Evolutionary conservation across 352 stramenopile genomes (phyloP).

Genomic region (Phytophthora podocarpi): DNA sequence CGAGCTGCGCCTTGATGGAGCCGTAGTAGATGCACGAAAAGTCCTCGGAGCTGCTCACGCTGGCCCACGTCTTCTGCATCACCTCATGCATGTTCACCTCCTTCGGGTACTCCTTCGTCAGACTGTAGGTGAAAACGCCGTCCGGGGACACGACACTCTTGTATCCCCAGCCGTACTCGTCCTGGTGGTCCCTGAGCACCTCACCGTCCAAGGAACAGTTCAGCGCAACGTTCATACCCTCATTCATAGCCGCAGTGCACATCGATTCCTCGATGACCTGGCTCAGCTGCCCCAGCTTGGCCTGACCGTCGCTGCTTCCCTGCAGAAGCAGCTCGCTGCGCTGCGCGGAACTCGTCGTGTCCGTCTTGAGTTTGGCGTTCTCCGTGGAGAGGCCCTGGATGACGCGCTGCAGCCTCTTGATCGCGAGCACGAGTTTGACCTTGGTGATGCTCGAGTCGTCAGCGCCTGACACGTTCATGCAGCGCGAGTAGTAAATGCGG

Average conservation of each 20-base stretch:
- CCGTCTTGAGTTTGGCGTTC: constrained; percentile 46
- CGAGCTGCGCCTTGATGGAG: constrained; percentile 34
- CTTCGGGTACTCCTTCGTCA: constrained; percentile 38
- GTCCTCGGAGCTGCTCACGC: constrained; percentile 35
- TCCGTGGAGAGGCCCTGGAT: constrained; percentile 45
- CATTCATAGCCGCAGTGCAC: constrained; percentile 26
- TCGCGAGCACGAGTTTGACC: constrained; percentile 53
- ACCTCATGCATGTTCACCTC: constrained; percentile 35
- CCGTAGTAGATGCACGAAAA: constrained; percentile 41
- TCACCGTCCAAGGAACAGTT: constrained; percentile 36
- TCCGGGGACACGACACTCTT: constrained; percentile 32
- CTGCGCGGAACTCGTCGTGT: constrained; percentile 37
- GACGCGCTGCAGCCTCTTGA: constrained; percentile 62
- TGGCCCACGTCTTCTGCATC: constrained; percentile 35
- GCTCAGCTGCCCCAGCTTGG: constrained; percentile 22
- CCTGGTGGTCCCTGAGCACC: constrained; percentile 36
- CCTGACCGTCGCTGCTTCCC: background rate
- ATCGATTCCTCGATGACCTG: constrained; percentile 20
- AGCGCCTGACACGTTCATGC: constrained; percentile 41
- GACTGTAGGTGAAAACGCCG: constrained; percentile 35
- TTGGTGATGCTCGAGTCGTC: constrained; percentile 41
- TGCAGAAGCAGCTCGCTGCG: constrained; percentile 25
- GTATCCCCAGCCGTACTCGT: constrained; percentile 40
- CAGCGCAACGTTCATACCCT: constrained; percentile 24
- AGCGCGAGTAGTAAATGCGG: constrained; percentile 70